Percentiles rank a stretch among this genome's conserved stretches.
phyloP scores from a whole-genome alignment of 176 grass and related monocot species.

The Musa itinerans region DNA sequence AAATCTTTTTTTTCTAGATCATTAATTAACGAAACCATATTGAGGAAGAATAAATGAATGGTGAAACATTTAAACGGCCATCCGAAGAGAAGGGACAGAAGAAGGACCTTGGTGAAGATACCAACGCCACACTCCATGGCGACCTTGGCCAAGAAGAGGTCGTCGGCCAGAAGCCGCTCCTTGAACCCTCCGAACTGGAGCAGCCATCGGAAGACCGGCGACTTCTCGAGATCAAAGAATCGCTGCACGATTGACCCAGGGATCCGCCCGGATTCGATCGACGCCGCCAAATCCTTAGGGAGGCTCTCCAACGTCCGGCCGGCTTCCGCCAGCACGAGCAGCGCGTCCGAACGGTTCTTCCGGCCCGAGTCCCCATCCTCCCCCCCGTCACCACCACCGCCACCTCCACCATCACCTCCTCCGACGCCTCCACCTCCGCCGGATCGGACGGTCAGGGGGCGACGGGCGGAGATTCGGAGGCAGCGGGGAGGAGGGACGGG shows the following conservation, averaged over 20 bases:
- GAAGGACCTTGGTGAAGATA: slow-evolving; percentile 82
- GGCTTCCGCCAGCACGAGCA: slow-evolving; percentile 70
- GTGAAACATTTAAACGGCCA: not conserved
- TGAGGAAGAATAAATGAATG: not conserved
- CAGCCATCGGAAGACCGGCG: slow-evolving; percentile 61
- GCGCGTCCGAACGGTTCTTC: slow-evolving; percentile 38
- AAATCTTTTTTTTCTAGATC: not conserved
- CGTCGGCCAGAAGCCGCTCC: slow-evolving; percentile 92
- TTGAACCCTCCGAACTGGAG: slow-evolving; percentile 89
- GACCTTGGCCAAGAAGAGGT: slow-evolving; percentile 94
- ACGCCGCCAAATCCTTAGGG: slow-evolving; percentile 61
- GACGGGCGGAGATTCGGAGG: slow-evolving; percentile 19
- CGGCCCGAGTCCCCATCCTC: slow-evolving; percentile 32
- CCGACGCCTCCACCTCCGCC: slow-evolving; percentile 13
- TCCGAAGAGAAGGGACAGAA: not conserved
- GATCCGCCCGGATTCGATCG: slow-evolving; percentile 55
- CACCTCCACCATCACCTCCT: not conserved
- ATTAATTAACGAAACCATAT: not conserved
- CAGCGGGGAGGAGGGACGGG: slow-evolving; percentile 19
- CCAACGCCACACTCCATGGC: slow-evolving; percentile 91
- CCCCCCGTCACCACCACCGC: not conserved
- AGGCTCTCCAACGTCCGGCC: slow-evolving; percentile 76
- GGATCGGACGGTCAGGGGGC: slow-evolving; percentile 29
- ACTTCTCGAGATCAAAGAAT: slow-evolving; percentile 66
- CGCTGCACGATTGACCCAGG: slow-evolving; percentile 58